A percentile compares a stretch with the other conserved stretches of the same genome.
Conservation (phyloP, 2,329 filamentous ascomycete genomes). For the Cadophora sp. region DNA sequence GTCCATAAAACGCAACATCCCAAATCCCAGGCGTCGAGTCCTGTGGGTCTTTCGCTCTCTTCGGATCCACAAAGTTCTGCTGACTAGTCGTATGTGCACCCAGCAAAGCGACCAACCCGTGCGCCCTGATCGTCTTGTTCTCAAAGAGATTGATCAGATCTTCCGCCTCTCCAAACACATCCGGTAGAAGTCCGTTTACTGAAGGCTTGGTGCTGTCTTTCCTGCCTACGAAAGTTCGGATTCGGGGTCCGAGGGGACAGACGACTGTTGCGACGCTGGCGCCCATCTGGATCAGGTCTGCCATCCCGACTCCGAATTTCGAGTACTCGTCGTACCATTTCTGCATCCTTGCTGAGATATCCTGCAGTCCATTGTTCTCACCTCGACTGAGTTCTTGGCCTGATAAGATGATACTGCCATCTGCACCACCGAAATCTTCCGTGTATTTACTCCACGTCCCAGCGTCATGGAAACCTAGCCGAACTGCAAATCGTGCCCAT, state of each 20-base stretch:
- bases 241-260: constrained; percentile 58
- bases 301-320: constrained; percentile 52
- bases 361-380: constrained; percentile 56
- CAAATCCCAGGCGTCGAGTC: constrained; percentile 58
- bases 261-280: constrained; percentile 45
- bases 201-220: constrained; percentile 51
- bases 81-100: constrained; percentile 59
- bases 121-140: constrained; percentile 58
- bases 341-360: constrained; percentile 50
- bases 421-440: constrained; percentile 49
- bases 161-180: constrained; percentile 49
- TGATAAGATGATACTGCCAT: constrained; percentile 52
- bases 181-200: constrained; percentile 53
- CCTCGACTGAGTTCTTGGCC: constrained; percentile 45
- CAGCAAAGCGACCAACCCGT: constrained; percentile 60
- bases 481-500: constrained; percentile 52
- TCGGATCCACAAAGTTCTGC: constrained; percentile 54
- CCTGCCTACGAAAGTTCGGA: constrained; percentile 59
- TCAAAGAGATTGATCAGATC: constrained; percentile 48
- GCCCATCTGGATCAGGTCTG: constrained; percentile 60
- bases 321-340: constrained; percentile 45
- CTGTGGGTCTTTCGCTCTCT: constrained; percentile 58
- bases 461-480: constrained; percentile 57
- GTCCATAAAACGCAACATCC: constrained; percentile 57
- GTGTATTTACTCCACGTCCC: constrained; percentile 50